These are phyloP conservation scores for Arabidopsis hybrid DNA, from an alignment of 441 rosid species.

Conservation along the genomic window DNA sequence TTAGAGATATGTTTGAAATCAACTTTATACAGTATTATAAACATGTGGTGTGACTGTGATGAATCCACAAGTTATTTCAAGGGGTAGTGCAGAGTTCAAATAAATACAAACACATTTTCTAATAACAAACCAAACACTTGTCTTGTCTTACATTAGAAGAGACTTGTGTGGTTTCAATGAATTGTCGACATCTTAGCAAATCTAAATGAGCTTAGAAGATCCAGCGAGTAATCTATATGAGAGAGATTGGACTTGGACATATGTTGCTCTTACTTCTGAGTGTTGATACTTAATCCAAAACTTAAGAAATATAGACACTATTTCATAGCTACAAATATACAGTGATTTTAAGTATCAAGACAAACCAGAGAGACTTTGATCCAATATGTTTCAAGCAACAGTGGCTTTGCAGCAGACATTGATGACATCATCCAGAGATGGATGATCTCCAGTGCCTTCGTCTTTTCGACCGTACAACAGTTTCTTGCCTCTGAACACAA, in stretches of 20 bases:
- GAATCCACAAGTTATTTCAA: neutral
- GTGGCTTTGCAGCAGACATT: slow-evolving; percentile 65
- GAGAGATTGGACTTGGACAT: neutral
- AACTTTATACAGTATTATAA: no score
- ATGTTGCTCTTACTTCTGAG: neutral
- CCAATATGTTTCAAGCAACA: slow-evolving; percentile 49
- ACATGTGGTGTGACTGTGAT: neutral
- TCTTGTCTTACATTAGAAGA: slow-evolving; percentile 20
- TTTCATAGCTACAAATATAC: slow-evolving; percentile 13
- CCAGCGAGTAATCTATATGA: no score
- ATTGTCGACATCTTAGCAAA: neutral
- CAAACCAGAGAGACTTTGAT: slow-evolving; percentile 15
- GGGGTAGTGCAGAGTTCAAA: neutral
- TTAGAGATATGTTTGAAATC: neutral
- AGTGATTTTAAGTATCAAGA: neutral
- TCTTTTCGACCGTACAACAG: slow-evolving; percentile 81
- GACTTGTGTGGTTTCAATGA: slow-evolving; percentile 28
- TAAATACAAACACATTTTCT: neutral
- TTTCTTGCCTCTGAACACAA: slow-evolving; percentile 84
- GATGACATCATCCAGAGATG: slow-evolving; percentile 73
- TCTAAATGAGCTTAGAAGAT: neutral
- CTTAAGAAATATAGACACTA: neutral
- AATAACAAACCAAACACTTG: neutral
- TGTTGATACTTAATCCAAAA: neutral
- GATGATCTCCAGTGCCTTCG: slow-evolving; percentile 90